These are phyloP conservation scores for Nephelium lappaceum DNA, from an alignment of 345 rosid genomes.

Conservation along the genomic window DNA sequence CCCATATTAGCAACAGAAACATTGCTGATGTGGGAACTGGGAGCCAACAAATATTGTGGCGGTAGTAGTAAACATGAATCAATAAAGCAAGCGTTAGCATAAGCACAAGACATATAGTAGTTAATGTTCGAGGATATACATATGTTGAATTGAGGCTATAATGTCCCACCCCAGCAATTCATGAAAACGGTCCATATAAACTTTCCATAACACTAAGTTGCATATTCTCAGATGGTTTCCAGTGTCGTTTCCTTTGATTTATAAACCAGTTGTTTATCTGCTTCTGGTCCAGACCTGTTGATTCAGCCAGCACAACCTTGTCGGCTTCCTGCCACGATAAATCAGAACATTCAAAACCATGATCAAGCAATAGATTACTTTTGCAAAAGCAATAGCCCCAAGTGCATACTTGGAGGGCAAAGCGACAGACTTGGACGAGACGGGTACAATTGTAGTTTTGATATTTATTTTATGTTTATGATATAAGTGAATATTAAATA, in stretches of 20 bases:
- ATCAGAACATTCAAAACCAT: background rate
- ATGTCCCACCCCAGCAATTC: constrained; percentile 18
- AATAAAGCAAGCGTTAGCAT: background rate
- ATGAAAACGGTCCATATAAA: constrained; percentile 34
- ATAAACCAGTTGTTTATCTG: constrained; percentile 73
- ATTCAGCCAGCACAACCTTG: constrained; percentile 47
- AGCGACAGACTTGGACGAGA: too few relatives aligned
- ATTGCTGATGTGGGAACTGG: background rate
- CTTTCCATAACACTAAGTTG: constrained; percentile 50
- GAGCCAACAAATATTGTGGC: background rate
- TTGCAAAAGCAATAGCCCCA: background rate
- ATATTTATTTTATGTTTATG: too few relatives aligned
- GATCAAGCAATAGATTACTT: background rate
- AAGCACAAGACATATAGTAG: background rate
- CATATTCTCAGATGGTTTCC: constrained; percentile 61
- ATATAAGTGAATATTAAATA: too few relatives aligned
- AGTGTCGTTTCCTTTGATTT: constrained; percentile 65
- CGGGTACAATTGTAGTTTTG: too few relatives aligned
- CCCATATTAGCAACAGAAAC: background rate
- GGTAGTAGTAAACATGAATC: background rate
- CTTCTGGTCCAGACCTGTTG: constrained; percentile 59
- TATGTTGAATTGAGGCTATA: background rate
- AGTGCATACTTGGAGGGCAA: too few relatives aligned
- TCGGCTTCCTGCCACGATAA: constrained; percentile 44
- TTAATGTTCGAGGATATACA: background rate